phyloP scores from a whole-genome alignment of 331 rosid species.

The Spiraea crenata region DNA sequence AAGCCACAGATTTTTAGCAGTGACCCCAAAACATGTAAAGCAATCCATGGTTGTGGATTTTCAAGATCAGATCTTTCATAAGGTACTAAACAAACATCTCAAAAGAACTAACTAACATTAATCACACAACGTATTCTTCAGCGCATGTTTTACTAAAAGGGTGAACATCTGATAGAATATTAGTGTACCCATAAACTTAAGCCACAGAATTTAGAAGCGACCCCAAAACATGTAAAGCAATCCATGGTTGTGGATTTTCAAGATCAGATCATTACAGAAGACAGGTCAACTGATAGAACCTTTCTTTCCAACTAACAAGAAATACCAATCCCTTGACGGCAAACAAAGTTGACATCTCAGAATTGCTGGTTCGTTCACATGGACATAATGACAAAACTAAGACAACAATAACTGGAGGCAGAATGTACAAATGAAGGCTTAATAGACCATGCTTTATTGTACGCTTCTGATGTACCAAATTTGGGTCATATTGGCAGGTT shows the following conservation, averaged over 20 bases:
- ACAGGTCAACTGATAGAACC: not conserved
- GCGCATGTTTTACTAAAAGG: not conserved
- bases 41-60: not conserved
- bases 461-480: not conserved
- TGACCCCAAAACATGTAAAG: not conserved
- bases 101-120: not conserved
- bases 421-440: not conserved
- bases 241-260: conserved; percentile 3
- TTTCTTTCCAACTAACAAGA: conserved; percentile 6
- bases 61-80: not conserved
- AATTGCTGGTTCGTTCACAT: not conserved
- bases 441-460: not conserved
- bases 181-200: not conserved
- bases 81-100: not conserved
- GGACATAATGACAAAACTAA: not conserved
- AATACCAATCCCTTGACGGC: not conserved
- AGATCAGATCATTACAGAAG: not conserved
- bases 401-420: not conserved
- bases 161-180: not conserved
- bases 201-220: not conserved
- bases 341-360: not conserved
- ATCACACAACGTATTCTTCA: not conserved
- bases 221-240: not conserved
- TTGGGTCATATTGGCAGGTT: not conserved
- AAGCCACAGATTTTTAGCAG: not conserved